A percentile compares a stretch with the other conserved stretches of the same genome.
Conservation (phyloP, 805 yeast species). For the Soucietia sequanensis region DNA sequence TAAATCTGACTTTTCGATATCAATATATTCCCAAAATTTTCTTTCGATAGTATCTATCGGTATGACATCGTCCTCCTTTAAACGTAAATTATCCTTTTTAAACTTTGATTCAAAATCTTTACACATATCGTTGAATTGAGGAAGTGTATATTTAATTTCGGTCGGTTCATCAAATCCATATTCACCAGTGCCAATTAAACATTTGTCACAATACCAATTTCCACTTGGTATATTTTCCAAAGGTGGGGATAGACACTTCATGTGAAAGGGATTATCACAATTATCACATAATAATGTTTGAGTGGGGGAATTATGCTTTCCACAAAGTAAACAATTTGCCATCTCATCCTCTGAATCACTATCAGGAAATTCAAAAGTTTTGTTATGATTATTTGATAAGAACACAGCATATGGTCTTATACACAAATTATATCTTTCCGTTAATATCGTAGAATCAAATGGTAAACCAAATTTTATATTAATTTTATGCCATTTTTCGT, state of each 20-base stretch:
- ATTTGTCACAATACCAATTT: slow-evolving; percentile 79
- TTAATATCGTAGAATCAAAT: slow-evolving; percentile 12
- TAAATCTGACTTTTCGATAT: slow-evolving; percentile 39
- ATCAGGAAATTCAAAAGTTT: slow-evolving; percentile 29
- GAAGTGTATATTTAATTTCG: slow-evolving; percentile 51
- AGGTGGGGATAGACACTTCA: slow-evolving; percentile 62
- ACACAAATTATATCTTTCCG: slow-evolving; percentile 21
- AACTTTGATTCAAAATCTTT: slow-evolving; percentile 47
- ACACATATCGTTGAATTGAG: slow-evolving; percentile 60
- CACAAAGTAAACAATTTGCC: slow-evolving; percentile 50
- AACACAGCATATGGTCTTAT: slow-evolving; percentile 33
- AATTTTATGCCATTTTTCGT: slow-evolving; percentile 19
- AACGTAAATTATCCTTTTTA: slow-evolving; percentile 24
- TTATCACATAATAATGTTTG: slow-evolving; percentile 65
- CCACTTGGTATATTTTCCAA: slow-evolving; percentile 51
- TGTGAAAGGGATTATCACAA: slow-evolving; percentile 70
- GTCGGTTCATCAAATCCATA: slow-evolving; percentile 79
- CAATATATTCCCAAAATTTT: slow-evolving; percentile 63
- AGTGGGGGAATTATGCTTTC: slow-evolving; percentile 41
- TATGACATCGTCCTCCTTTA: slow-evolving; percentile 11
- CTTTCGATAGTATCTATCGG: slow-evolving; percentile 51
- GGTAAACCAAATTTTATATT: slow-evolving; percentile 23
- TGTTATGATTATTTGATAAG: slow-evolving; percentile 22
- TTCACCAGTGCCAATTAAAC: slow-evolving; percentile 83
- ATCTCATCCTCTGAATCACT: slow-evolving; percentile 28